These are phyloP conservation scores for Herpetomonas samuelpessoai DNA, from an alignment of 208 protist species.

Conservation along the genomic window DNA sequence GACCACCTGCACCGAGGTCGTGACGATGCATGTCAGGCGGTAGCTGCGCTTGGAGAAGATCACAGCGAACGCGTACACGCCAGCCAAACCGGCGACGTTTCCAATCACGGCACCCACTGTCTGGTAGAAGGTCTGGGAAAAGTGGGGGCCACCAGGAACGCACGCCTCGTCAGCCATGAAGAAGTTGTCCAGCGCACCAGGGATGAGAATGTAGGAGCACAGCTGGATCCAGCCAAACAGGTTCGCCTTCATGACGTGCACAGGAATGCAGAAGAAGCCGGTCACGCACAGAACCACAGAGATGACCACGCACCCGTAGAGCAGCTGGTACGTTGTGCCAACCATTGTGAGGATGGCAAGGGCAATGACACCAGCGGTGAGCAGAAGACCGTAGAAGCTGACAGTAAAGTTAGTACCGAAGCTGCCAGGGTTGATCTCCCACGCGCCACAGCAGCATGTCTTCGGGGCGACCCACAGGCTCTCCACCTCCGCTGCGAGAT, in stretches of 20 bases:
- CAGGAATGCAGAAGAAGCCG: constrained; percentile 41
- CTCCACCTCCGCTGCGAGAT: not conserved
- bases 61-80: constrained; percentile 37
- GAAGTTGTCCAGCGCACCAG: constrained; percentile 45
- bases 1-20: constrained; percentile 48
- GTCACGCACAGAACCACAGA: constrained; percentile 28
- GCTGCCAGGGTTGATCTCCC: constrained; percentile 27
- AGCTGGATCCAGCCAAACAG: constrained; percentile 38
- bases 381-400: constrained; percentile 29
- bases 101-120: constrained; percentile 38
- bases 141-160: constrained; percentile 41
- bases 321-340: constrained; percentile 23
- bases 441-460: constrained; percentile 10
- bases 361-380: constrained; percentile 29
- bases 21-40: constrained; percentile 42
- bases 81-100: constrained; percentile 26
- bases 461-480: not conserved
- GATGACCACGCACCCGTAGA: constrained; percentile 25
- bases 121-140: constrained; percentile 46
- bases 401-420: constrained; percentile 18
- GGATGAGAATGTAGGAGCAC: constrained; percentile 35
- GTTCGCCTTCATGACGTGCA: constrained; percentile 45
- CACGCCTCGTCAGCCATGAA: constrained; percentile 34
- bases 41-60: constrained; percentile 40
- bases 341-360: constrained; percentile 29